Evolutionary conservation across 1,139 yeast species (phyloP).

Genomic region (Hansenula sp.): DNA sequence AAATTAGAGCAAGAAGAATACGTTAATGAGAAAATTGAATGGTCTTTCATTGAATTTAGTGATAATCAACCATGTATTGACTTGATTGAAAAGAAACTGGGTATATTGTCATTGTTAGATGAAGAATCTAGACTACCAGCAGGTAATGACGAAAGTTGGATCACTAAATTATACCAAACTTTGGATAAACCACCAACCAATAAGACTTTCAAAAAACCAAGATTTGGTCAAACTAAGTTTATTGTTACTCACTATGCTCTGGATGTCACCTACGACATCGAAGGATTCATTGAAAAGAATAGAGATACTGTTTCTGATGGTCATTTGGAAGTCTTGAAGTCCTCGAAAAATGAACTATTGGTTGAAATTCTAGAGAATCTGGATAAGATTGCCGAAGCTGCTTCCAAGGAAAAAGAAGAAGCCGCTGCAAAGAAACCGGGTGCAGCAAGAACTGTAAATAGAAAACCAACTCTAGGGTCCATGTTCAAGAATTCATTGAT

Average conservation of each 20-base stretch:
- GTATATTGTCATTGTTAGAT: slow-evolving; percentile 83
- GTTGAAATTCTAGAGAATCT: slow-evolving; percentile 59
- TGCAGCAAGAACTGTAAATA: slow-evolving; percentile 43
- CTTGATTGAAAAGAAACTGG: slow-evolving; percentile 84
- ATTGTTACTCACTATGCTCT: slow-evolving; percentile 92
- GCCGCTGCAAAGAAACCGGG: slow-evolving; percentile 28
- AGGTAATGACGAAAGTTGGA: slow-evolving; percentile 92
- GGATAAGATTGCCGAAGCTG: slow-evolving; percentile 56
- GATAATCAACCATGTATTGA: slow-evolving; percentile 98
- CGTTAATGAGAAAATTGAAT: slow-evolving; percentile 85
- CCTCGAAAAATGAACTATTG: slow-evolving; percentile 63
- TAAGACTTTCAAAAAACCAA: slow-evolving; percentile 84
- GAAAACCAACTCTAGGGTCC: slow-evolving; percentile 92
- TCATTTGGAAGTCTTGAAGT: slow-evolving; percentile 78
- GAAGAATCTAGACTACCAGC: slow-evolving; percentile 95
- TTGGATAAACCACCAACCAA: slow-evolving; percentile 77
- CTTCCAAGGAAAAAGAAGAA: slow-evolving; percentile 43
- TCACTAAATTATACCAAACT: slow-evolving; percentile 83
- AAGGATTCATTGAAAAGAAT: slow-evolving; percentile 94
- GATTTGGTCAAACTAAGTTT: slow-evolving; percentile 90
- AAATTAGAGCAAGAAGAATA: slow-evolving; percentile 96
- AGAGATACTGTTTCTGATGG: slow-evolving; percentile 98
- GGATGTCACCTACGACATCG: slow-evolving; percentile 89
- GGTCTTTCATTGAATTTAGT: slow-evolving; percentile 95
- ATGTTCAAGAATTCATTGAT: slow-evolving; percentile 90